Evolutionary conservation across 257 asterid genomes (phyloP), one percentile per base, ranked within the genome.

Genomic region (Solanum peruvianum): DNA sequence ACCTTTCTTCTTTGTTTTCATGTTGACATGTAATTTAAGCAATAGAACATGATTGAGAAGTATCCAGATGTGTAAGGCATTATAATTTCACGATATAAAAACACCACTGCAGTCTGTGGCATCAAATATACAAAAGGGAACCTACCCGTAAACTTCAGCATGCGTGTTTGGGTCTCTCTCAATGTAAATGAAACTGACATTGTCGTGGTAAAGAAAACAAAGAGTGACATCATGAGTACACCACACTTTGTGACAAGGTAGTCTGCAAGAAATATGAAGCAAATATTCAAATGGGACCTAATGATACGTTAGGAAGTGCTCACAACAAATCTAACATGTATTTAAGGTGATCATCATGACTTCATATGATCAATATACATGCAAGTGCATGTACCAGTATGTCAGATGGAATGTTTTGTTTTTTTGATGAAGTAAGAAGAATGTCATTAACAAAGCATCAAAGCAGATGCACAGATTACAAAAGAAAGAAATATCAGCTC

Each of bases 121-220:
- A 80, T 80, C 67, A 47, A 80, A 80, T 80, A 80, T 80, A 80
- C 37, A 29, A 18, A 47, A 47, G 35, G 39, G 49, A 89, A 88
- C 92, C 90, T 66, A 97, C 99, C 99, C 92, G 99, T 97, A 88
- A 97, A 97, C 94, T 94, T 97, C 92, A 97, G 96, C 99, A 97
- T 97, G 76, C 99, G 99, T 27, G 99, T 95, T 90, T 97, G 99
- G 12, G 99, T 97, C 94, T 97, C 99, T 91, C 99, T 92, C 93
- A 96, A 87, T 86, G 99, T 97, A 93, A 97, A 97, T 86, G 99
- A 97, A 86, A 97, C 99, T 52, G 99, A 96, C 99, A 97, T 97
- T 83, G 99, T 97, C 69, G 99, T 96, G 18, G 99, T 97, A 94
- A 96, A 97, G 98, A 97, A 97, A 93, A 97, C 99, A 92, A 97